A percentile compares a stretch with the other conserved stretches of the same genome.
Evolutionary conservation across 768 basidiomycete genomes (phyloP).

Genomic region (Dentipellis sp.): DNA sequence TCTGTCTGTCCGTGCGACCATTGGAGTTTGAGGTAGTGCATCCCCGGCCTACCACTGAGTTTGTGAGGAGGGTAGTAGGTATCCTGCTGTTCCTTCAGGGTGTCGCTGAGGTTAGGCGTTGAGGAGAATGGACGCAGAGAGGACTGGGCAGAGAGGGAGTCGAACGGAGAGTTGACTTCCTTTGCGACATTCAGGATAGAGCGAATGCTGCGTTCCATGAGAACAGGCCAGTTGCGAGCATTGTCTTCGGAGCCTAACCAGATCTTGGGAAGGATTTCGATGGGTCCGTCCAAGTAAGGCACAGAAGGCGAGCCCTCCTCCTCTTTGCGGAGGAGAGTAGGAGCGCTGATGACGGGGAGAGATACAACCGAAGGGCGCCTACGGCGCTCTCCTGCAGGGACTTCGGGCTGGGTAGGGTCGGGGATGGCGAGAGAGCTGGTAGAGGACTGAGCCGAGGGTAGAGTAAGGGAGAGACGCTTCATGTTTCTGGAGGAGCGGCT

Average conservation of each 20-base stretch:
- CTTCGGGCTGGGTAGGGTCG: conserved; percentile 24
- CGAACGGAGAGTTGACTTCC: conserved; percentile 73
- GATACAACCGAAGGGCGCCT: conserved; percentile 69
- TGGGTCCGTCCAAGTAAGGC: conserved; percentile 75
- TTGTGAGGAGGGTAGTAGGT: conserved; percentile 63
- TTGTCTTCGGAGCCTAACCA: conserved; percentile 94
- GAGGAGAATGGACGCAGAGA: conserved; percentile 45
- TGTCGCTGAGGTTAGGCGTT: conserved; percentile 11
- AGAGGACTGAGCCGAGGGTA: conserved; percentile 55
- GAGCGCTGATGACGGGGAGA: conserved; percentile 42
- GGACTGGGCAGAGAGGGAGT: conserved; percentile 35
- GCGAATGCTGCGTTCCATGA: conserved; percentile 64
- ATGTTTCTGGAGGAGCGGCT: conserved; percentile 51
- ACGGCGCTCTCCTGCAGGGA: conserved; percentile 25
- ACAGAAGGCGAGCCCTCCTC: conserved; percentile 50
- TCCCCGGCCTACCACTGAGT: conserved; percentile 59
- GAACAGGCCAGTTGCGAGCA: conserved; percentile 68
- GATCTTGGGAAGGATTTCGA: conserved; percentile 76
- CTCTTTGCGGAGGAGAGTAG: conserved; percentile 50
- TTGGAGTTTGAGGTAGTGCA: conserved; percentile 82
- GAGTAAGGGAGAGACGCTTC: conserved; percentile 67
- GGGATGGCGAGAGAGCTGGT: conserved; percentile 35
- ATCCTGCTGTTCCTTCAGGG: conserved; percentile 21
- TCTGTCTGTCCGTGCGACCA: conserved; percentile 96
- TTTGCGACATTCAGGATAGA: conserved; percentile 90